phyloP scores from a whole-genome alignment of 2,329 filamentous ascomycete species.

The Fusarium stilboides region DNA sequence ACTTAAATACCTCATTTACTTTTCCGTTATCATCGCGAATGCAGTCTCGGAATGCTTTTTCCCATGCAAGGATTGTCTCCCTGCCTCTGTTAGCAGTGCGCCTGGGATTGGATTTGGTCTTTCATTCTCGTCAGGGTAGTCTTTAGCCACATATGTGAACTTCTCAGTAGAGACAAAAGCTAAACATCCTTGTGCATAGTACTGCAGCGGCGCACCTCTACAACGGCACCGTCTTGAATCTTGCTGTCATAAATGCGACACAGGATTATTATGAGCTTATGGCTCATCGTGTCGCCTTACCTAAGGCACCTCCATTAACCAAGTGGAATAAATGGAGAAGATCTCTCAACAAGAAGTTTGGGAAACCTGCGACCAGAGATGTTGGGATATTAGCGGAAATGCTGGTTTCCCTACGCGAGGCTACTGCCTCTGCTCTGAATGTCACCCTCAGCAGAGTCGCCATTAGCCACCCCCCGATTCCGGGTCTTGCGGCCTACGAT shows the following conservation, averaged over 20 bases:
- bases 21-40: neutral
- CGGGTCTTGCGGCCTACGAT: neutral
- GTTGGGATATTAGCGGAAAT: conserved; percentile 1
- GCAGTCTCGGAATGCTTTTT: neutral
- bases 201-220: neutral
- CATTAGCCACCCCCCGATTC: neutral
- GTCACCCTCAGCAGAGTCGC: neutral
- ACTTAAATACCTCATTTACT: neutral
- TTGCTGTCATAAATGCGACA: neutral
- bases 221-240: conserved; percentile 3
- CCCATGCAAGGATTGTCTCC: neutral
- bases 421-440: neutral
- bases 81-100: neutral
- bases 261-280: conserved; percentile 18
- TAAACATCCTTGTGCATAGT: neutral
- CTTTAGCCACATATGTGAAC: neutral
- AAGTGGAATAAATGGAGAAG: conserved; percentile 6
- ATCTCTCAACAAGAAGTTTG: conserved; percentile 22
- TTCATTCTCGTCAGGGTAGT: neutral
- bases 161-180: neutral
- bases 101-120: conserved; percentile 4
- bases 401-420: conserved; percentile 2
- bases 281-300: neutral
- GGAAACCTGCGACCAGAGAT: conserved; percentile 9
- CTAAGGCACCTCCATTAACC: neutral